These are phyloP conservation scores for Leccinum fallax DNA, from an alignment of 1,284 basidiomycete genomes.

Conservation along the genomic window DNA sequence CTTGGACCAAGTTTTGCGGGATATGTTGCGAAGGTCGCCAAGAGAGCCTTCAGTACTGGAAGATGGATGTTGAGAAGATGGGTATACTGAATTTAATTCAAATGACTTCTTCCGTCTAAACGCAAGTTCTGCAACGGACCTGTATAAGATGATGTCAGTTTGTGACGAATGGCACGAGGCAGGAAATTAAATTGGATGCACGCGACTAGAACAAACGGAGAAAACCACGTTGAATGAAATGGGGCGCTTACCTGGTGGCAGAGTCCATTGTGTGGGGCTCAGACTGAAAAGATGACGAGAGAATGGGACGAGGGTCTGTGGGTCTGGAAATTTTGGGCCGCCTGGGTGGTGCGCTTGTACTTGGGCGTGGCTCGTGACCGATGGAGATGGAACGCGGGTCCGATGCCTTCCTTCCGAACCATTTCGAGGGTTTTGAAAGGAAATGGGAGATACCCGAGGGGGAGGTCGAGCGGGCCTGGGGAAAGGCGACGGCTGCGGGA, in stretches of 20 bases:
- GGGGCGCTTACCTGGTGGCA: slow-evolving; percentile 51
- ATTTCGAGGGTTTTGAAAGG: slow-evolving; percentile 50
- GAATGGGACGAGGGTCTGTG: slow-evolving; percentile 75
- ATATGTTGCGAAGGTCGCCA: slow-evolving; percentile 69
- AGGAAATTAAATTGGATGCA: slow-evolving; percentile 12
- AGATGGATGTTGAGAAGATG: slow-evolving; percentile 43
- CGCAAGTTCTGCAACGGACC: slow-evolving; percentile 70
- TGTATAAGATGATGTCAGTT: slow-evolving; percentile 35
- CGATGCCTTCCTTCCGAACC: slow-evolving; percentile 46
- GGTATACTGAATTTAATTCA: slow-evolving; percentile 43
- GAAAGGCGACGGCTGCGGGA: slow-evolving; percentile 31
- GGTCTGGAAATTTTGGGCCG: slow-evolving; percentile 81
- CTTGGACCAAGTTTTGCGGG: slow-evolving; percentile 72
- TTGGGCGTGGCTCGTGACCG: slow-evolving; percentile 49
- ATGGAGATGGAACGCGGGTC: slow-evolving; percentile 40
- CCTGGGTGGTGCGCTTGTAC: slow-evolving; percentile 51
- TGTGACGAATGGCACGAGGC: slow-evolving; percentile 4
- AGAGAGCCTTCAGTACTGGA: slow-evolving; percentile 40
- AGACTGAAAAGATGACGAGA: slow-evolving; percentile 45
- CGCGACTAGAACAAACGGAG: slow-evolving; percentile 6
- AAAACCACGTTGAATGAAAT: neutral
- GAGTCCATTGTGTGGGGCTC: slow-evolving; percentile 37
- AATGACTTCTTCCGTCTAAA: slow-evolving; percentile 50
- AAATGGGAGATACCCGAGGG: slow-evolving; percentile 45
- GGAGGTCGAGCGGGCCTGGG: slow-evolving; percentile 35